Evolutionary conservation across 257 asterid species (phyloP).

Genomic region (Catharanthus roseus): DNA sequence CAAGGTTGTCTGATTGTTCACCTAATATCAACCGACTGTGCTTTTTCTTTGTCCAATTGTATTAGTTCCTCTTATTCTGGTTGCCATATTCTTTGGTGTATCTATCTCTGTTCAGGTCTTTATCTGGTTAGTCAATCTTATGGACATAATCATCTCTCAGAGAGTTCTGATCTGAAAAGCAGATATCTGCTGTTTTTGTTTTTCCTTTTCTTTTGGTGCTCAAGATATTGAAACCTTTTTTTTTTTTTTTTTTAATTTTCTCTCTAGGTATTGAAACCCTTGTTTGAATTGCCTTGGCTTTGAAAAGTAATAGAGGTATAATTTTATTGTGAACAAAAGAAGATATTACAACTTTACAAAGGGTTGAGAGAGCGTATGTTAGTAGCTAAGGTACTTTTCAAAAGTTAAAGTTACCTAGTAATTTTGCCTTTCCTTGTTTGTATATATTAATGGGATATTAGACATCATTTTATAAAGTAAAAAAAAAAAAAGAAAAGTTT

Average conservation of each 20-base stretch:
- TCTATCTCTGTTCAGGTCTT: neutral
- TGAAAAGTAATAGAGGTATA: neutral
- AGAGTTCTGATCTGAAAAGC: neutral
- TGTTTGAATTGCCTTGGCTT: too few species aligned
- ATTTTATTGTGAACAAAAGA: constrained; percentile 10
- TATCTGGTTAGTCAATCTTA: neutral
- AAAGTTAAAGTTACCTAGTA: constrained; percentile 18
- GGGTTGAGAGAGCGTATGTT: constrained; percentile 1
- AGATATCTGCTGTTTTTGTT: too few species aligned
- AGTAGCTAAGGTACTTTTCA: constrained; percentile 20
- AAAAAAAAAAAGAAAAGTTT: too few species aligned
- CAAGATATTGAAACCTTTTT: neutral
- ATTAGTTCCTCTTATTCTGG: neutral
- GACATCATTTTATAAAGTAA: too few species aligned
- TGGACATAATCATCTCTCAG: neutral
- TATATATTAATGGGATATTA: too few species aligned
- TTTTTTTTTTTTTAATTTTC: too few species aligned
- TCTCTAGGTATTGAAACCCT: neutral
- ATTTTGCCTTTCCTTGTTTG: neutral
- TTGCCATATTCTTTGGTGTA: neutral
- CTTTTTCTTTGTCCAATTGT: neutral
- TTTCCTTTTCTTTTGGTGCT: neutral
- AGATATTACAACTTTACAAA: constrained; percentile 19
- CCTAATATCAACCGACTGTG: neutral
- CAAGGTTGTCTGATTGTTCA: neutral